Evolutionary conservation across 768 basidiomycete genomes (phyloP), one percentile per base, ranked within the genome.

Genomic region (Agaricus sinodeliciosus): DNA sequence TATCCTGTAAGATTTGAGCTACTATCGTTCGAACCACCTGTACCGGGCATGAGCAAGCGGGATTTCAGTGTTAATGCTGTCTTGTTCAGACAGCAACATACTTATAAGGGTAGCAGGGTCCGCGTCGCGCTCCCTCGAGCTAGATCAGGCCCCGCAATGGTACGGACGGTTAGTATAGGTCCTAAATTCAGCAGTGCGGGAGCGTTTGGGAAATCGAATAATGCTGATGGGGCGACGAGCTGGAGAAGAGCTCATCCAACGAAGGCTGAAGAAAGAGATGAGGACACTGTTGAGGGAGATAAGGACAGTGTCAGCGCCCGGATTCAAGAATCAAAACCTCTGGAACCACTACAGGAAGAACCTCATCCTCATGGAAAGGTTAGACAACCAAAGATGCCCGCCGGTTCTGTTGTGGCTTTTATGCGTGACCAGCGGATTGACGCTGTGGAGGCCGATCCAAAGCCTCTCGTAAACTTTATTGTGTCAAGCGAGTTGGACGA

Each of bases 401-500:
- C 70, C 48, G 87, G 86, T 18, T 81, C 84, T 43, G 77, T 75
- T 39, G 83, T 90, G 49, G 87, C 82, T 34, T 87, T 87, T 67
- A 84, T 84, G 65, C 83, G 85, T 36, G 79, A 82, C 62, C 80
- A 80, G 6, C 74, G 75, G 28, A 74, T 81, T 35, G 79, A 82
- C 51, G 65, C 67, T 13, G 72, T 76, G 28, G 72, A 71, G 52
- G 68, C 69, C 35, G 77, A 81, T 59, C 59, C 73, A 3, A 77
- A 74, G 50, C 63, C 73, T 13, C 57, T 72, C 9, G 85, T 90
- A 53, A 82, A 79, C 57, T 93, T 93, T 69, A 87, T 83, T 43
- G 86, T 92, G 42, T 78, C 72, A 51, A 91, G 89, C 61, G 90
- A 92, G 66, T 62, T 92, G 49, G 88, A 90, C 41, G 75, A 72